phyloP scores from a whole-genome alignment of 257 asterid species.

The Penstemon barbatus region DNA sequence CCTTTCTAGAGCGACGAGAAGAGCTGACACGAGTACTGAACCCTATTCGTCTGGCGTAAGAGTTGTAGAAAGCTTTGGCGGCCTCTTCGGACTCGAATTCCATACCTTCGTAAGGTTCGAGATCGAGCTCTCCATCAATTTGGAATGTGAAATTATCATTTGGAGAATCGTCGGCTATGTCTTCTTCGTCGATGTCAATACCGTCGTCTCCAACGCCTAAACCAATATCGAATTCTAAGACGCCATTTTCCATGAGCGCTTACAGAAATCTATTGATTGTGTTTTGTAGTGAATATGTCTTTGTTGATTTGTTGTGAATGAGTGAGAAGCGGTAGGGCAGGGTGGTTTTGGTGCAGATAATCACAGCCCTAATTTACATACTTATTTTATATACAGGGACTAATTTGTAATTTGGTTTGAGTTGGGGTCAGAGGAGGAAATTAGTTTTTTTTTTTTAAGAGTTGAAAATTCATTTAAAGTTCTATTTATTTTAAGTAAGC shows the following conservation, averaged over 20 bases:
- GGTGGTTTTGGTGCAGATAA: constrained; percentile 56
- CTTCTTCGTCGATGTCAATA: constrained; percentile 56
- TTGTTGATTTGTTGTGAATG: constrained; percentile 23
- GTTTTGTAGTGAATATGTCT: constrained; percentile 11
- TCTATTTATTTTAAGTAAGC: no score
- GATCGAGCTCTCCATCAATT: constrained; percentile 64
- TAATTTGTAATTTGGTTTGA: constrained; percentile 22
- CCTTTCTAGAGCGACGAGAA: constrained; percentile 96
- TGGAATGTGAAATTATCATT: constrained; percentile 53
- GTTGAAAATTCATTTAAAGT: no score
- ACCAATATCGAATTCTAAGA: constrained; percentile 79
- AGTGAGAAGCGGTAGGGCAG: constrained; percentile 51
- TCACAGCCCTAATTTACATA: constrained; percentile 50
- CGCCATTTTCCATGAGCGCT: constrained; percentile 65
- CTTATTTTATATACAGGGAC: constrained; percentile 36
- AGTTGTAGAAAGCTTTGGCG: constrained; percentile 93
- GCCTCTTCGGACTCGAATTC: constrained; percentile 98
- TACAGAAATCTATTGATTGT: constrained; percentile 33
- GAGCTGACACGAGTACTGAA: constrained; percentile 98
- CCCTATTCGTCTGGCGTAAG: constrained; percentile 93
- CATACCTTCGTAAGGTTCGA: constrained; percentile 95
- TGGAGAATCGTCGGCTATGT: constrained; percentile 48
- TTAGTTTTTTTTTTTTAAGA: neutral
- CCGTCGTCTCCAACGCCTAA: constrained; percentile 62
- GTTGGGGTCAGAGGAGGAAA: constrained; percentile 23